Evolutionary conservation across 2,329 filamentous ascomycete species (phyloP).

Genomic region (Cadophora gregata): DNA sequence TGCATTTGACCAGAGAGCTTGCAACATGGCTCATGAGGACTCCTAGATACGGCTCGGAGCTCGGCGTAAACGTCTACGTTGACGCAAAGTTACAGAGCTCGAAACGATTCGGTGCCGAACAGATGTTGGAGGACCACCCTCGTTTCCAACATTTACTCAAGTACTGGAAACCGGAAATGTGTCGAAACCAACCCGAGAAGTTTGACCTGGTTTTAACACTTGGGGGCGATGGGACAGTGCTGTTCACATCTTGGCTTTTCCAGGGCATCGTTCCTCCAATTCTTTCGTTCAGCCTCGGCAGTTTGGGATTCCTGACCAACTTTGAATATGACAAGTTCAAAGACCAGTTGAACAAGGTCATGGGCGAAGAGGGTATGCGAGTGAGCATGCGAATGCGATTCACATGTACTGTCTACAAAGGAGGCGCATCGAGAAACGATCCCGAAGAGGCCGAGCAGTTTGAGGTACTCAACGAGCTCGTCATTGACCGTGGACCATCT

Average conservation of each 20-base stretch:
- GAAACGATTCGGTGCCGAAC: slow-evolving; percentile 81
- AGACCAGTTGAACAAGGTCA: slow-evolving; percentile 82
- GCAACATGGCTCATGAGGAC: slow-evolving; percentile 87
- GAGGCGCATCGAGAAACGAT: slow-evolving; percentile 63
- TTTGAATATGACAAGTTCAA: slow-evolving; percentile 91
- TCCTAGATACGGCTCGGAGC: slow-evolving; percentile 83
- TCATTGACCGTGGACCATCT: slow-evolving; percentile 95
- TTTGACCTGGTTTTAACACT: slow-evolving; percentile 94
- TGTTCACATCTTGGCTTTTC: slow-evolving; percentile 92
- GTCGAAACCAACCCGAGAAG: slow-evolving; percentile 90
- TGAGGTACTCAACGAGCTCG: slow-evolving; percentile 96
- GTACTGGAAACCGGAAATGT: slow-evolving; percentile 97
- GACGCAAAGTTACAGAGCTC: slow-evolving; percentile 91
- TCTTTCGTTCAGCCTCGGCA: slow-evolving; percentile 82
- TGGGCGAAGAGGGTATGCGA: slow-evolving; percentile 95
- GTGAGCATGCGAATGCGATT: slow-evolving; percentile 99
- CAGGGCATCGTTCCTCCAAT: slow-evolving; percentile 87
- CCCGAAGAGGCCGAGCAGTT: slow-evolving; percentile 93
- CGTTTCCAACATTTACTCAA: slow-evolving; percentile 84
- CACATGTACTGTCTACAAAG: slow-evolving; percentile 93
- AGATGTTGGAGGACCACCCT: slow-evolving; percentile 74
- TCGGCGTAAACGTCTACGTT: slow-evolving; percentile 98
- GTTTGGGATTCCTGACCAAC: slow-evolving; percentile 85
- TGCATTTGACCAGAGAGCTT: slow-evolving; percentile 86
- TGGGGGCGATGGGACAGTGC: slow-evolving; percentile 84